These are phyloP conservation scores for Candida ulmi DNA, from an alignment of 805 yeast species.

Conservation along the genomic window DNA sequence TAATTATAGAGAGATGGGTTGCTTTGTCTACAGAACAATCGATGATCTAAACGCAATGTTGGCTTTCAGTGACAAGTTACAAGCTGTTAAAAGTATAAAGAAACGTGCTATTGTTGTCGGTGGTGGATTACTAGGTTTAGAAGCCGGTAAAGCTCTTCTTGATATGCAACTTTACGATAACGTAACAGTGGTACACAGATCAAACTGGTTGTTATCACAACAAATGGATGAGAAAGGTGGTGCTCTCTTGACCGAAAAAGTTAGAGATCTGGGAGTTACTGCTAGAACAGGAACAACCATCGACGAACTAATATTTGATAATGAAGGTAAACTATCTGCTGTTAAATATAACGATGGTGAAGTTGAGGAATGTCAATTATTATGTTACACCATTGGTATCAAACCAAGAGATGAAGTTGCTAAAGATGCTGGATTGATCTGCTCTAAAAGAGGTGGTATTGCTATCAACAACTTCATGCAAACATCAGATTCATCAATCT, in stretches of 20 bases:
- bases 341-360: slow-evolving; percentile 26
- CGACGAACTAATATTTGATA: slow-evolving; percentile 36
- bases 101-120: slow-evolving; percentile 28
- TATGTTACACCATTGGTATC: slow-evolving; percentile 32
- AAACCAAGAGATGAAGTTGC: slow-evolving; percentile 32
- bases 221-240: slow-evolving; percentile 34
- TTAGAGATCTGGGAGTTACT: slow-evolving; percentile 45
- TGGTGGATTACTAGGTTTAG: slow-evolving; percentile 30
- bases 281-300: slow-evolving; percentile 47
- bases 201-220: slow-evolving; percentile 29
- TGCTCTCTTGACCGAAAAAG: slow-evolving; percentile 34
- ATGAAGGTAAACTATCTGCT: slow-evolving; percentile 15
- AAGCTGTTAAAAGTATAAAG: not conserved
- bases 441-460: slow-evolving; percentile 26
- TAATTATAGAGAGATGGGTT: slow-evolving; percentile 24
- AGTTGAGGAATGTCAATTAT: slow-evolving; percentile 26
- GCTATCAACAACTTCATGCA: slow-evolving; percentile 23
- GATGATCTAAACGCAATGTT: slow-evolving; percentile 29
- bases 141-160: slow-evolving; percentile 31
- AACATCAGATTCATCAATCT: slow-evolving; percentile 24
- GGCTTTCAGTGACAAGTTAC: slow-evolving; percentile 14
- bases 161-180: slow-evolving; percentile 26
- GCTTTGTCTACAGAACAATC: slow-evolving; percentile 30
- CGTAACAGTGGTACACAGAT: slow-evolving; percentile 28
- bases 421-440: slow-evolving; percentile 14